A percentile compares a stretch with the other conserved stretches of the same genome.
Conservation (phyloP, 305 asterid species). For the Rubia tinctorum region DNA sequence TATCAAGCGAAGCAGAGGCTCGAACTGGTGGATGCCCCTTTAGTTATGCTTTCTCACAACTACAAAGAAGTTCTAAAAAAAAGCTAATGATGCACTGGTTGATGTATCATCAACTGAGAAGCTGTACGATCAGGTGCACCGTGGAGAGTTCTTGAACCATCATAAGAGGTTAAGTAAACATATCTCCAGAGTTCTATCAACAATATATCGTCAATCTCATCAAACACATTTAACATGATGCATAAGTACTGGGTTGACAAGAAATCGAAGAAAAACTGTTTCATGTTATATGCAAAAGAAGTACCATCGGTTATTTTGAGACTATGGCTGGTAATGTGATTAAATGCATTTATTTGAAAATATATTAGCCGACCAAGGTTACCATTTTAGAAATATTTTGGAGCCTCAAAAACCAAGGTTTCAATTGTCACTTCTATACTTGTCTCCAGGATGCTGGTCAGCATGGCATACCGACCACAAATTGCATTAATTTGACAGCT, state of each 20-base stretch:
- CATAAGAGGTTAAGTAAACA: slow-evolving; percentile 50
- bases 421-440: too few species aligned
- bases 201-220: too few species aligned
- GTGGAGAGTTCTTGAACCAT: slow-evolving; percentile 68
- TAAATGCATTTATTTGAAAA: too few species aligned
- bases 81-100: slow-evolving; percentile 40
- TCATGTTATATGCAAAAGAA: slow-evolving; percentile 65
- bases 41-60: slow-evolving; percentile 51
- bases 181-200: background rate
- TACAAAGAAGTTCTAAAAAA: slow-evolving; percentile 51
- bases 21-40: slow-evolving; percentile 11
- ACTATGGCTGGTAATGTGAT: too few species aligned
- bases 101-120: slow-evolving; percentile 46
- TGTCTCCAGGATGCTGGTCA: too few species aligned
- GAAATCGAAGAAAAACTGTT: too few species aligned
- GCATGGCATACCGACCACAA: too few species aligned
- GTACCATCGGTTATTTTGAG: too few species aligned
- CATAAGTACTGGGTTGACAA: slow-evolving; percentile 76
- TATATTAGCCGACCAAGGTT: too few species aligned
- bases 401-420: too few species aligned
- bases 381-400: too few species aligned
- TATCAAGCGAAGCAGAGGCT: slow-evolving; percentile 23
- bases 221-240: slow-evolving; percentile 19
- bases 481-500: too few species aligned
- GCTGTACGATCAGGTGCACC: slow-evolving; percentile 47